phyloP scores from a whole-genome alignment of 2,329 filamentous ascomycete genomes.

The Colletotrichum eremochloae region DNA sequence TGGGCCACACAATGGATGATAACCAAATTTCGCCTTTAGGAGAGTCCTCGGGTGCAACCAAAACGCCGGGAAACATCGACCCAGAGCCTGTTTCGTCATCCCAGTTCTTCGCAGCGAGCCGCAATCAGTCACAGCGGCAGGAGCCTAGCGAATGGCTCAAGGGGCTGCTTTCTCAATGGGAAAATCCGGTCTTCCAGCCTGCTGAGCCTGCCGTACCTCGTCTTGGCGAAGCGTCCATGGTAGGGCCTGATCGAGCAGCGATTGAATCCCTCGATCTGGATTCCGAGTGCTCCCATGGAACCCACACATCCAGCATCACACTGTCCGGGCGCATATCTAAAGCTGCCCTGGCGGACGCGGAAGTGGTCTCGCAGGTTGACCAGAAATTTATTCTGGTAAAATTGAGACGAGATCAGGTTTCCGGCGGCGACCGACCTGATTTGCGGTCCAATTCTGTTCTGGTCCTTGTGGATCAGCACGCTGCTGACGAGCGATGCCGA shows the following conservation, averaged over 20 bases:
- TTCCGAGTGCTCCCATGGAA: slow-evolving; percentile 9
- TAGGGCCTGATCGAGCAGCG: slow-evolving; percentile 31
- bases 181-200: slow-evolving; percentile 80
- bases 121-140: slow-evolving; percentile 43
- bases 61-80: not conserved
- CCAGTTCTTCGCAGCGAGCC: slow-evolving; percentile 19
- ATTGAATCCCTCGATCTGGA: not conserved
- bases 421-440: not conserved
- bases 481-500: slow-evolving; percentile 88
- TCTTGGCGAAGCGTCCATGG: slow-evolving; percentile 45
- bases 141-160: slow-evolving; percentile 67
- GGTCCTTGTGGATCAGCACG: slow-evolving; percentile 91
- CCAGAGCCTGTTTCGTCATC: slow-evolving; percentile 15
- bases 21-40: too few relatives aligned
- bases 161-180: slow-evolving; percentile 73
- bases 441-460: slow-evolving; percentile 64
- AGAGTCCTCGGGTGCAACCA: too few relatives aligned
- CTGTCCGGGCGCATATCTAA: slow-evolving; percentile 70
- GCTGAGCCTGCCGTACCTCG: slow-evolving; percentile 61
- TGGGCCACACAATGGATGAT: not conserved
- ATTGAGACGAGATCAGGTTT: slow-evolving; percentile 51
- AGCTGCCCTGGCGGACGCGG: slow-evolving; percentile 68
- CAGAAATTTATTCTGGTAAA: slow-evolving; percentile 87
- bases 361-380: slow-evolving; percentile 86
- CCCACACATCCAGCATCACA: slow-evolving; percentile 20